Base-by-base conservation (phyloP, 805 yeast genomes). In the Nakazawaea pomicola region DNA sequence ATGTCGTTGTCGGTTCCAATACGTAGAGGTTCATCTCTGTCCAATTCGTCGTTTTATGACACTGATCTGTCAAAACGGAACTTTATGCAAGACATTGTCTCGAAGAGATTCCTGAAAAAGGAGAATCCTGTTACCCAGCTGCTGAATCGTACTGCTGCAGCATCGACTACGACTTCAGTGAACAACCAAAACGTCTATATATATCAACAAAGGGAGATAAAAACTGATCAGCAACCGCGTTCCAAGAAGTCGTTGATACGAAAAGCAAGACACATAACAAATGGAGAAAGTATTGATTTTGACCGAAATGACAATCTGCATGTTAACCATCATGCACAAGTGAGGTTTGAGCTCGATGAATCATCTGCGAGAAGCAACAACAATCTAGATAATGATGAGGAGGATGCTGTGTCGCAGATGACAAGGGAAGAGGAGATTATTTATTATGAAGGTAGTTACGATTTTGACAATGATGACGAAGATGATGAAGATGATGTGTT, bases 401-500 rank as follows among this genome's bases (percentile, higher is more conserved):
- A 10, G 15, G n/a, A 5, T 11, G 18, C 25, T 23, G 25, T 8
- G 10, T 10, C 7, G 25, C 25, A 8, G 25, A 16, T 9, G 9
- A 23, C 28, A 23, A 28, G 9, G 16, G 34, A 33, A n/a, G 43
- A 40, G 24, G 43, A 40, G 17, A 28, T 40, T 19, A 33, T 40
- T 11, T 29, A 33, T 16, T 38, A 40, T 19, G 38, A 40, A 15
- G 33, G 34, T 9, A 31, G 32, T 31, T 35, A 41, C 16, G 44
- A 40, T 37, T 25, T 23, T 20, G 44, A 42, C n/a, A 42, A 33
- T 14, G 37, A 41, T 14, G 41, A 32, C 15, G 21, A 32, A 29
- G 31, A 38, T 39, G 56, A 53, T 29, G 51, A 50, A 21, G 52
- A 55, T 42, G 57, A 63, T 7, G 25, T 8, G 25, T 7, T n/a